Base-by-base conservation (phyloP, 1,284 basidiomycete species). In the Heterobasidion irregulare region DNA sequence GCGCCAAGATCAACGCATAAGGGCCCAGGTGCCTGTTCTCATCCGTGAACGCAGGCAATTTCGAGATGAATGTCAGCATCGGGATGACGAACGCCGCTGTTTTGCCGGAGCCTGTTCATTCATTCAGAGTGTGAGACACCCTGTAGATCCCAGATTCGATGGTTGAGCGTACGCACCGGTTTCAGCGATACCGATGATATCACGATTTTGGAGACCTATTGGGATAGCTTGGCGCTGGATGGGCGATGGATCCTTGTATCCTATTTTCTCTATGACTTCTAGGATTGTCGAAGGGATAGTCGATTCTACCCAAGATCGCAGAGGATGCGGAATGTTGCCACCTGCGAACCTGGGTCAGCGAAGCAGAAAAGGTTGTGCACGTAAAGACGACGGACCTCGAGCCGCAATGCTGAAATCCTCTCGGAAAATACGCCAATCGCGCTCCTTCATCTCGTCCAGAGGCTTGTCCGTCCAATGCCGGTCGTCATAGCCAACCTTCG, bases 21-120 rank as follows among this genome's bases (percentile, higher is more conserved):
- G 96, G 97, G 34, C 96, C 96, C 53, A 95, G 75, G 70, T 97
- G 92, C 56, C 92, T 83, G 64, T 89, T 98, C 35, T 94, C 92
- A 62, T 98, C 96, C 52, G 84, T 83, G 61, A 99, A 83, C 1
- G 82, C 81, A 15, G 94, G 90, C 49, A 98, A 76, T 54, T 82
- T 82, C 32, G 85, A 84, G 63, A 99, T 98, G 73, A 98, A 98
- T 34, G 92, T 78, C 50, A 99, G 79, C 92, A 99, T 96, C 16
- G 96, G 96, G 54, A 99, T 96, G 58, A 98, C 94, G 71, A 98
- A 99, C 2, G 95, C 94, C n/a, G 95, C 96, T 13, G 96, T 99
- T 77, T 99, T 99, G 68, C 96, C 96, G 63, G 96, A 98, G 77
- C 94, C 93, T 93, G 56, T 44, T 35, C 41, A 7, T 16, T 13